Evolutionary conservation across 345 rosid species (phyloP).

Genomic region (Eucalyptus leucophloia): DNA sequence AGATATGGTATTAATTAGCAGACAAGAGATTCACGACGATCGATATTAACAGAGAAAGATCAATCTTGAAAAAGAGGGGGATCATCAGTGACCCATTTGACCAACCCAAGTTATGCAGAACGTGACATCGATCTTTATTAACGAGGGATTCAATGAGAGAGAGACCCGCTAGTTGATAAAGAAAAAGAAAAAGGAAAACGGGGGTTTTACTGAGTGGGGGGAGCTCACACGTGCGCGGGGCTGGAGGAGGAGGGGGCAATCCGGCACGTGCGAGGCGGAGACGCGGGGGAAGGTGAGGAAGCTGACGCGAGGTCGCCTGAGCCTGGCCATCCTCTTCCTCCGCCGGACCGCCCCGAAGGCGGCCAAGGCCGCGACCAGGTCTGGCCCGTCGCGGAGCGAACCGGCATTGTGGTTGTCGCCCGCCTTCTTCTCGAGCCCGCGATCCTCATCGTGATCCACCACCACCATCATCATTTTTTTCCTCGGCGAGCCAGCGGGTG

Average conservation of each 20-base stretch:
- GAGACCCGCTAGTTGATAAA: neutral
- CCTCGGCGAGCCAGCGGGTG: neutral
- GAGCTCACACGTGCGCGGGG: constrained; percentile 59
- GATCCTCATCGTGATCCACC: constrained; percentile 9
- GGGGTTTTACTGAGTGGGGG: neutral
- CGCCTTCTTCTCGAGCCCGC: neutral
- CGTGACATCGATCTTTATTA: neutral
- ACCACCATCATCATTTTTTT: neutral
- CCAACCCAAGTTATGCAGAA: neutral
- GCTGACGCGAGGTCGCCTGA: constrained; percentile 52
- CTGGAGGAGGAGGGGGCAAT: constrained; percentile 10
- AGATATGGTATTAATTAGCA: neutral
- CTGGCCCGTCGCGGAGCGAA: constrained; percentile 28
- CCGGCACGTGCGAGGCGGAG: constrained; percentile 36
- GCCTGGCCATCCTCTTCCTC: constrained; percentile 82
- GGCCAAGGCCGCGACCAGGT: constrained; percentile 22
- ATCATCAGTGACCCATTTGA: neutral
- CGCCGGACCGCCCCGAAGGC: constrained; percentile 44
- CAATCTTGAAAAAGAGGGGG: neutral
- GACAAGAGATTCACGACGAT: neutral
- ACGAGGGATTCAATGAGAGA: neutral
- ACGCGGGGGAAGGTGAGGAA: constrained; percentile 21
- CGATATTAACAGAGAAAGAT: neutral
- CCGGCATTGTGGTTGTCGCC: neutral
- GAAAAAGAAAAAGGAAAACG: neutral